A percentile compares a stretch with the other conserved stretches of the same genome.
Evolutionary conservation across 2,329 filamentous ascomycete species (phyloP).

Genomic region (Neophaeococcomyces aloes): DNA sequence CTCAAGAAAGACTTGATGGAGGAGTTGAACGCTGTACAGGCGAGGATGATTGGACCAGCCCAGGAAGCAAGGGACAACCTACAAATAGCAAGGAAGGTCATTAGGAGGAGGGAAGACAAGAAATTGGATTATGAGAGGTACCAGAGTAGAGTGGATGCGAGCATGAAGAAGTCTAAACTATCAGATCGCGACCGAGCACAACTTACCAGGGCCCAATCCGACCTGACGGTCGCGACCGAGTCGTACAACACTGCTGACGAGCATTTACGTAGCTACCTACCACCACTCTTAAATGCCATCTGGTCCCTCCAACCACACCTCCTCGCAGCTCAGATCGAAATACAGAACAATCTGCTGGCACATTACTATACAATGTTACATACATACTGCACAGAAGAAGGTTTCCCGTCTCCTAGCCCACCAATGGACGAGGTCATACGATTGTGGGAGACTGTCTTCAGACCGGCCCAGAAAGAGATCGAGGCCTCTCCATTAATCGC

Average conservation of each 20-base stretch:
- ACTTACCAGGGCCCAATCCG: constrained; percentile 60
- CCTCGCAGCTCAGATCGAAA: constrained; percentile 58
- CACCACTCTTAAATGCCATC: constrained; percentile 57
- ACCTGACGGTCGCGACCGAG: constrained; percentile 55
- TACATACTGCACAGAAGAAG: constrained; percentile 58
- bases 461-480: constrained; percentile 53
- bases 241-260: constrained; percentile 67
- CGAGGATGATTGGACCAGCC: constrained; percentile 58
- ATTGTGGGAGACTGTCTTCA: constrained; percentile 54
- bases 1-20: constrained; percentile 60
- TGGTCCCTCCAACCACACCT: constrained; percentile 66
- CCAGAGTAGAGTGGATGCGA: constrained; percentile 58
- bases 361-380: constrained; percentile 69
- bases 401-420: constrained; percentile 61
- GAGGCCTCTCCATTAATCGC: constrained; percentile 56
- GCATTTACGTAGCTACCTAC: constrained; percentile 60
- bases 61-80: constrained; percentile 58
- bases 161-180: constrained; percentile 58
- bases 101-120: constrained; percentile 76
- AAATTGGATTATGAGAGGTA: constrained; percentile 74
- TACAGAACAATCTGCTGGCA: constrained; percentile 67
- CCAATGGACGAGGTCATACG: constrained; percentile 61
- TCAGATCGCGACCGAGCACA: constrained; percentile 63
- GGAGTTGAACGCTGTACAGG: constrained; percentile 61
- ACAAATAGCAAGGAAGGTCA: constrained; percentile 65